phyloP scores from a whole-genome alignment of 2,329 filamentous ascomycete genomes.

The Cordyceps fumosorosea region DNA sequence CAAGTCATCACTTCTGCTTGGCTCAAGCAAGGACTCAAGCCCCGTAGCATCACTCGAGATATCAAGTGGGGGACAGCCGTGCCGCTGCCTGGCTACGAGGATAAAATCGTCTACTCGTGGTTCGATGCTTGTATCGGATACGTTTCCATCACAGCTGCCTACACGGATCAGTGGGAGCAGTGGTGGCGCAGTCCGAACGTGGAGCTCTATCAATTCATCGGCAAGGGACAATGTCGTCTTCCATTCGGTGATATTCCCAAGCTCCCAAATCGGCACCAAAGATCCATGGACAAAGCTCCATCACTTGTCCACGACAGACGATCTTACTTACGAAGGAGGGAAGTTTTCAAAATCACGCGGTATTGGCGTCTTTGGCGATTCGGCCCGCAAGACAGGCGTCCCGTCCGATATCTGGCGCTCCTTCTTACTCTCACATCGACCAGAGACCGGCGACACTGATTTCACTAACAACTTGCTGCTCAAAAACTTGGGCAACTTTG shows the following conservation, averaged over 20 bases:
- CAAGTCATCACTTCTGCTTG: slow-evolving; percentile 71
- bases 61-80: slow-evolving; percentile 70
- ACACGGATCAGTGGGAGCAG: slow-evolving; percentile 79
- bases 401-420: slow-evolving; percentile 84
- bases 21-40: slow-evolving; percentile 76
- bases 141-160: slow-evolving; percentile 83
- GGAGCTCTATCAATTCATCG: slow-evolving; percentile 89
- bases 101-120: slow-evolving; percentile 83
- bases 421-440: slow-evolving; percentile 78
- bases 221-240: slow-evolving; percentile 61
- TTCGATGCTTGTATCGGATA: slow-evolving; percentile 92
- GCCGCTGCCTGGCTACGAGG: slow-evolving; percentile 48
- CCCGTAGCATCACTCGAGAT: slow-evolving; percentile 85
- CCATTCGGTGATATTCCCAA: slow-evolving; percentile 87
- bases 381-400: slow-evolving; percentile 78
- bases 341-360: slow-evolving; percentile 92
- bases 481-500: slow-evolving; percentile 67
- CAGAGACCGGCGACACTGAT: slow-evolving; percentile 78
- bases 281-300: slow-evolving; percentile 87
- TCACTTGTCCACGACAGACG: slow-evolving; percentile 80
- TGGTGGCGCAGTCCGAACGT: slow-evolving; percentile 93
- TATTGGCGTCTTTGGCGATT: slow-evolving; percentile 86
- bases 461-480: slow-evolving; percentile 86
- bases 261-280: slow-evolving; percentile 72
- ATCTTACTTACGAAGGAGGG: slow-evolving; percentile 78